Base-by-base conservation (phyloP, 495 filamentous ascomycete species). In the Aspergillus indologenus region DNA sequence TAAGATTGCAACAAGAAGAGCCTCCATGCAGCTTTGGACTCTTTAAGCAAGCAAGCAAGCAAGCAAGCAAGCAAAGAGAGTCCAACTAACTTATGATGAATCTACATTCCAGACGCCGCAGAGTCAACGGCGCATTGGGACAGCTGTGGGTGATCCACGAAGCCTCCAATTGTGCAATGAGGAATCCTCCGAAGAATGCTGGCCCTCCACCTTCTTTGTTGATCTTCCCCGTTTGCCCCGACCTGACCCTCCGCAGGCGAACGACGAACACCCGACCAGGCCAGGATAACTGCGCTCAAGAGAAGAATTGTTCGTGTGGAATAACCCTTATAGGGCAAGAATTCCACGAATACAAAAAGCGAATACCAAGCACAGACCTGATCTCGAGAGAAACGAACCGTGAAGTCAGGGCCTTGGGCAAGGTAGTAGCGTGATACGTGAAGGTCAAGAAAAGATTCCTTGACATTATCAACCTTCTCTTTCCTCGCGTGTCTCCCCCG, bases 141-240 rank as follows among this genome's bases (percentile, higher is more conserved):
- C 34, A 40, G 34, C 5, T 40, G 34, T 15, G 34, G 5, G 26
- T n/a, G 26, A 29, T 29, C 26, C 26, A 29, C 4, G 26, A 40
- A 40, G 5, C 12, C 5, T 40, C 34, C 34, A 40, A 40, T 40
- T 2, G 34, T 40, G 34, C 34, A 15, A 40, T 40, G 34, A 11
- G 34, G 53, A 59, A 62, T 65, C 50, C 46, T n/a, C 60, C 62
- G 56, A 61, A 54, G 65, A 68, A 68, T 68, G 65, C 22, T n/a
- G n/a, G 56, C 46, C 24, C 26, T 47, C 2, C 58, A 19, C 56
- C 53, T 51, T 64, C 45, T 53, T 58, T 58, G 58, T 55, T 61
- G 61, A 57, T 54, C 51, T 26, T 42, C 53, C 34, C 34, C 12
- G 5, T 9, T 29, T 29, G 55, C 29, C 22, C 48, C 26, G 24